phyloP scores from a whole-genome alignment of 2,329 filamentous ascomycete genomes.

The Berkeleyomyces basicola region DNA sequence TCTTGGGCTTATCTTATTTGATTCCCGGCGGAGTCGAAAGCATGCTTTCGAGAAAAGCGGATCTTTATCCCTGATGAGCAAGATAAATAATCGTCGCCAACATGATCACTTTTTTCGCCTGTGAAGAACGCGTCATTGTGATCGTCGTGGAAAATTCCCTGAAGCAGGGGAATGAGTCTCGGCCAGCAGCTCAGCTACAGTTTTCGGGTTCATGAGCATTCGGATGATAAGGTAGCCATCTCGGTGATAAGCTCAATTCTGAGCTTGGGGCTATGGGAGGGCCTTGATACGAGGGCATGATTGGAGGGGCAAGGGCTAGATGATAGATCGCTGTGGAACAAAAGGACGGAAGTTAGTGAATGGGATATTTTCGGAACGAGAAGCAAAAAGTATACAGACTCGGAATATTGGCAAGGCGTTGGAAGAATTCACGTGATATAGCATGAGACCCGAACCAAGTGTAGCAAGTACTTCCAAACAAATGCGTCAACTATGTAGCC shows the following conservation, averaged over 20 bases:
- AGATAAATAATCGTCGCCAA: slow-evolving; percentile 93
- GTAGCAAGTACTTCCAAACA: too few species aligned
- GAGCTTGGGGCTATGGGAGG: slow-evolving; percentile 56
- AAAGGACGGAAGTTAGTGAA: too few species aligned
- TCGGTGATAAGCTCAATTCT: slow-evolving; percentile 54
- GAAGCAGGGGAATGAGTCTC: slow-evolving; percentile 64
- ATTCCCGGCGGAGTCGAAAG: slow-evolving; percentile 48
- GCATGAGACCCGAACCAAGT: too few species aligned
- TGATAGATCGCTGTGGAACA: too few species aligned
- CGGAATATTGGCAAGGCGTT: too few species aligned
- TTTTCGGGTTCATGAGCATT: slow-evolving; percentile 51
- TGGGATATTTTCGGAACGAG: too few species aligned
- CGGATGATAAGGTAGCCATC: slow-evolving; percentile 84
- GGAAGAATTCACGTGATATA: too few species aligned
- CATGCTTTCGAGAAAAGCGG: slow-evolving; percentile 93
- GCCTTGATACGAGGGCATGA: slow-evolving; percentile 23
- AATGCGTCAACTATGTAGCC: too few species aligned
- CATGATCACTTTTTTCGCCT: slow-evolving; percentile 56
- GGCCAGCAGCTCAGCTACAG: slow-evolving; percentile 49
- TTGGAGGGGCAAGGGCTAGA: not conserved
- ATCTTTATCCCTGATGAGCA: slow-evolving; percentile 78
- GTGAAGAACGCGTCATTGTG: slow-evolving; percentile 93
- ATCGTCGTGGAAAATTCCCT: slow-evolving; percentile 56
- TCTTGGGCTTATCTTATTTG: slow-evolving; percentile 69
- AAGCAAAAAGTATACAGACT: too few species aligned